These are phyloP conservation scores for Cyberlindnera japonica DNA, from an alignment of 805 yeast species.

Conservation along the genomic window DNA sequence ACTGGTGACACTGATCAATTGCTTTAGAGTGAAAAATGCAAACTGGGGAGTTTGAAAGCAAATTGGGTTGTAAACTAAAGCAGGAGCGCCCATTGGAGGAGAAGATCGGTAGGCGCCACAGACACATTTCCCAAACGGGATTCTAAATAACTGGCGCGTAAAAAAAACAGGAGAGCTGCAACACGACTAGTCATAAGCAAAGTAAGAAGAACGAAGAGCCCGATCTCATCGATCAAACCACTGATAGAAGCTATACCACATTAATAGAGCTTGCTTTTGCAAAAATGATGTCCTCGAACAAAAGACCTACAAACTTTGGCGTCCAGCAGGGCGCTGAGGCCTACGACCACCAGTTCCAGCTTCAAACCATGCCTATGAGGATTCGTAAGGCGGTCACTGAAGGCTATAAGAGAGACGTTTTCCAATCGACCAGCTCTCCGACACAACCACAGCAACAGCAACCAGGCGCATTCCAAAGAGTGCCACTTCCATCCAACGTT, in stretches of 20 bases:
- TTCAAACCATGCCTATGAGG: slow-evolving; percentile 65
- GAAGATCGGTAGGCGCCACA: background rate
- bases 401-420: slow-evolving; percentile 42
- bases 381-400: slow-evolving; percentile 63
- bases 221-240: background rate
- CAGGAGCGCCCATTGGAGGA: background rate
- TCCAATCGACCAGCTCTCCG: slow-evolving; percentile 13
- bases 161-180: background rate
- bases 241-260: background rate
- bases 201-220: background rate
- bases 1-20: background rate
- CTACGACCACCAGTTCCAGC: slow-evolving; percentile 33
- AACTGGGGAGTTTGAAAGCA: too few relatives aligned
- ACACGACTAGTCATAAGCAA: too few relatives aligned
- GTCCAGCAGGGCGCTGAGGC: slow-evolving; percentile 27
- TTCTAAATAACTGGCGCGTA: background rate
- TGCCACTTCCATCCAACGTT: slow-evolving; percentile 32
- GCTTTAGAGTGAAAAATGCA: too few relatives aligned
- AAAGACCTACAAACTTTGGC: slow-evolving; percentile 34
- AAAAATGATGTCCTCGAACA: slow-evolving; percentile 30
- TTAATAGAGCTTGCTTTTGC: background rate
- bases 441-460: slow-evolving; percentile 22
- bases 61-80: background rate
- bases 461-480: slow-evolving; percentile 31
- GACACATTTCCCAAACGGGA: background rate